Conservation (phyloP, 116 monocot species). For the Papilionanthe hybrid region DNA sequence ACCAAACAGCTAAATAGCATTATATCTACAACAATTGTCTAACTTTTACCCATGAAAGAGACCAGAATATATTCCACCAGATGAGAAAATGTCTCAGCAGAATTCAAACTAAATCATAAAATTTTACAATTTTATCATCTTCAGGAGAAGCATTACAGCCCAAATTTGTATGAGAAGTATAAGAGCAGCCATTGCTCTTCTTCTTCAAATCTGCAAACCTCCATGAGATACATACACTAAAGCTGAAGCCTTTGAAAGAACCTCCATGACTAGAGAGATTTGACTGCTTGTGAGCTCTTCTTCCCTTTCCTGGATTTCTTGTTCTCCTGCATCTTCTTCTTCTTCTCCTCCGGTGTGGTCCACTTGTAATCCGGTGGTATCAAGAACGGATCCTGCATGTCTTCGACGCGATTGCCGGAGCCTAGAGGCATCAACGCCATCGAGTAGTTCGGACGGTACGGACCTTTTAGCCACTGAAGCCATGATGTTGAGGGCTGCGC, state of each 20-base stretch:
- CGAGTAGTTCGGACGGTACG: conserved; percentile 29
- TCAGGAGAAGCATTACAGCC: neutral
- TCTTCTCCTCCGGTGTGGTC: conserved; percentile 81
- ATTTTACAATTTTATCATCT: conserved; percentile 4
- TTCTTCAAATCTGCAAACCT: conserved; percentile 1
- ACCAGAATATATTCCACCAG: neutral
- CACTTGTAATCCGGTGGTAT: conserved; percentile 78
- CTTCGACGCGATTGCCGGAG: conserved; percentile 45
- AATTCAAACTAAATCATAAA: conserved; percentile 3
- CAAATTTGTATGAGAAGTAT: neutral
- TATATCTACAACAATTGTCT: neutral
- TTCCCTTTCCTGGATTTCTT: conserved; percentile 65
- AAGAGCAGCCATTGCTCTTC: neutral
- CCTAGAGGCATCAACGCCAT: neutral
- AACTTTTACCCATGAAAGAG: neutral
- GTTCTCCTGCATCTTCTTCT: conserved; percentile 65
- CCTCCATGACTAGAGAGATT: conserved; percentile 7
- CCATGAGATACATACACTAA: no score
- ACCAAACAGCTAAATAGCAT: neutral
- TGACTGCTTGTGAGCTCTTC: conserved; percentile 21
- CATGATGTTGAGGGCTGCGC: conserved; percentile 45
- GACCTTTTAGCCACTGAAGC: conserved; percentile 75
- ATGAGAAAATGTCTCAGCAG: neutral
- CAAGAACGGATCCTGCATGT: conserved; percentile 68
- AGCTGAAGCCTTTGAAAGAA: neutral